A percentile compares a stretch with the other conserved stretches of the same genome.
Conservation (phyloP, 441 rosid species). For the Jatropha podagrica region DNA sequence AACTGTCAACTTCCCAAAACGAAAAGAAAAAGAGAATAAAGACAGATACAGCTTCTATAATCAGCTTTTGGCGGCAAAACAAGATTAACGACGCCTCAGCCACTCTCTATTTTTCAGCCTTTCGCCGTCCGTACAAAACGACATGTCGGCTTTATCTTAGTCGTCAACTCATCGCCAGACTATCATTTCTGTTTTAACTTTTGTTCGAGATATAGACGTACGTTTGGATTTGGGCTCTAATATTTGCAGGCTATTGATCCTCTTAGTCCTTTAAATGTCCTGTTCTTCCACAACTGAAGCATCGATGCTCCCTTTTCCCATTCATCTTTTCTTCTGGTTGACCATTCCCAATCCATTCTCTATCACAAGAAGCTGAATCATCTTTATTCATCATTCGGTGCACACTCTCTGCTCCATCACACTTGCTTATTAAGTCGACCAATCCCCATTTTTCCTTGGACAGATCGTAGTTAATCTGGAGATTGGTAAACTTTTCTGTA, state of each 20-base stretch:
- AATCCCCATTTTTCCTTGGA: background rate
- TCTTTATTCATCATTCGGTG: background rate
- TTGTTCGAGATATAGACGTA: too few species aligned
- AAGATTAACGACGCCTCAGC: too few species aligned
- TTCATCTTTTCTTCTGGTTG: background rate
- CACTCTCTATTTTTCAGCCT: too few species aligned
- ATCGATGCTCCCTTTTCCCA: background rate
- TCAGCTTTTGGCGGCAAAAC: too few species aligned
- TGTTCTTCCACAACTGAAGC: background rate
- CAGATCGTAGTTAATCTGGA: background rate
- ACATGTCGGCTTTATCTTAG: too few species aligned
- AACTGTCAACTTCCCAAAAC: background rate
- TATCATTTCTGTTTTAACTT: too few species aligned
- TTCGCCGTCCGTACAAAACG: too few species aligned
- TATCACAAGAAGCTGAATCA: background rate
- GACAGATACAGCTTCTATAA: background rate
- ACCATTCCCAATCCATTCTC: background rate
- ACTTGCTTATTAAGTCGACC: background rate
- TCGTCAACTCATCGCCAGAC: too few species aligned
- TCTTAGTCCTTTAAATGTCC: background rate
- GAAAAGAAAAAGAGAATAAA: background rate
- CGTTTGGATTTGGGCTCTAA: too few species aligned
- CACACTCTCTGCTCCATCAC: background rate
- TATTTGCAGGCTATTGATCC: background rate
- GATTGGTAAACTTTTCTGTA: background rate